These are phyloP conservation scores for Tetracentron sinense DNA, from an alignment of 164 flowering plant genomes.

Conservation along the genomic window DNA sequence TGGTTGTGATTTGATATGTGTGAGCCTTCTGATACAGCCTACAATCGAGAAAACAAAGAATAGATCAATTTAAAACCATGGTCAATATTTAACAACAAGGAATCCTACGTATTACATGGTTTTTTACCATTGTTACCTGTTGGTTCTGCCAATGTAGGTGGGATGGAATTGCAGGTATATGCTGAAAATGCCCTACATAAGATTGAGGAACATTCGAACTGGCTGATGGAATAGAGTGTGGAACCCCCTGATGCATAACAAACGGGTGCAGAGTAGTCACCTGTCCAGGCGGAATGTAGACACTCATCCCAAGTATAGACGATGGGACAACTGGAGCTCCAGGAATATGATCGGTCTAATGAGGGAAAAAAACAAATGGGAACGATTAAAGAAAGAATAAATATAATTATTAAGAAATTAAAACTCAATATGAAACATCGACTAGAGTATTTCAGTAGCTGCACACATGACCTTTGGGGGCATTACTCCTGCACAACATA, in stretches of 20 bases:
- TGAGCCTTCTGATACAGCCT: conserved; percentile 50
- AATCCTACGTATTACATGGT: not conserved
- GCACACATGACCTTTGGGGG: too few relatives aligned
- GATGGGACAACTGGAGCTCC: conserved; percentile 59
- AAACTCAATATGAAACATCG: not conserved
- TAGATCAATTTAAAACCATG: not conserved
- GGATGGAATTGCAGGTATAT: conserved; percentile 53
- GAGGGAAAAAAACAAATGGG: conserved; percentile 2
- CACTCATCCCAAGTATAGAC: conserved; percentile 63
- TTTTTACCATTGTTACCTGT: conserved; percentile 41
- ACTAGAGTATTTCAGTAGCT: not conserved
- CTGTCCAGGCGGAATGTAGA: conserved; percentile 76
- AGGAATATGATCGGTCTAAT: conserved; percentile 49
- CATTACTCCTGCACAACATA: too few relatives aligned
- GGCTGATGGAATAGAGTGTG: conserved; percentile 40
- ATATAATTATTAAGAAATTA: not conserved
- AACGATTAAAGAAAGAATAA: not conserved
- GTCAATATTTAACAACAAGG: not conserved
- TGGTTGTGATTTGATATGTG: conserved; percentile 41
- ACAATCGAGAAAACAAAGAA: conserved; percentile 8
- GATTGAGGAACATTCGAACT: conserved; percentile 47
- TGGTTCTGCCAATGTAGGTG: conserved; percentile 69
- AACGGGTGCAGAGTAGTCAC: conserved; percentile 70
- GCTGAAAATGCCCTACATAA: conserved; percentile 53
- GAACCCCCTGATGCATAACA: conserved; percentile 70